Percentiles rank a stretch among this genome's conserved stretches.
These are phyloP conservation scores for Brachypodium distachyon DNA, from an alignment of 202 grass and related monocot species.

Conservation along the genomic window DNA sequence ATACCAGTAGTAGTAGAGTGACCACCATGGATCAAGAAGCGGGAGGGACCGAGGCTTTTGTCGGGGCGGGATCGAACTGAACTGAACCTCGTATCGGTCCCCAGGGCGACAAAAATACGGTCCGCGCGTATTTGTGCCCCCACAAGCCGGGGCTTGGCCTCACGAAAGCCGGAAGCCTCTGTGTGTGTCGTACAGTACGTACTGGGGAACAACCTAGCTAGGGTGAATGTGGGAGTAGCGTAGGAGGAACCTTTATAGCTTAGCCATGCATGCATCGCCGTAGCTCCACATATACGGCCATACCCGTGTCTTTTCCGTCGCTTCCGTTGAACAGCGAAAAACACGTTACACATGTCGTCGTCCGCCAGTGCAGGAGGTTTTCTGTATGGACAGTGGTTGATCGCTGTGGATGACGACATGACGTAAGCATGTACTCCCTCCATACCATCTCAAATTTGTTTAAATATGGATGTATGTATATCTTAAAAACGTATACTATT, in stretches of 20 bases:
- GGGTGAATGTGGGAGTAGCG: neutral
- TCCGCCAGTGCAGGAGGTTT: neutral
- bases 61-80: conserved; percentile 13
- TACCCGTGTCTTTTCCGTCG: neutral
- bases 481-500: too few relatives aligned
- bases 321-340: neutral
- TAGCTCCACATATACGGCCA: too few relatives aligned
- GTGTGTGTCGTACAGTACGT: too few relatives aligned
- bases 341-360: neutral
- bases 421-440: too few relatives aligned
- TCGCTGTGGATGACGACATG: neutral
- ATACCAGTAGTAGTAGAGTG: too few relatives aligned
- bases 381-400: neutral
- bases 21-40: too few relatives aligned
- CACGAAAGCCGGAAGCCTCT: conserved; percentile 2
- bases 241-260: neutral
- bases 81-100: conserved; percentile 22
- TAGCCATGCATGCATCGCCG: neutral
- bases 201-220: neutral
- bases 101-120: neutral
- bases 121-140: neutral
- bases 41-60: neutral
- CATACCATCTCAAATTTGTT: too few relatives aligned
- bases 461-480: too few relatives aligned
- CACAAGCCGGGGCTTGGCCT: neutral